Conservation (phyloP, 139 green algal species). For the Haematococcus sp. region DNA sequence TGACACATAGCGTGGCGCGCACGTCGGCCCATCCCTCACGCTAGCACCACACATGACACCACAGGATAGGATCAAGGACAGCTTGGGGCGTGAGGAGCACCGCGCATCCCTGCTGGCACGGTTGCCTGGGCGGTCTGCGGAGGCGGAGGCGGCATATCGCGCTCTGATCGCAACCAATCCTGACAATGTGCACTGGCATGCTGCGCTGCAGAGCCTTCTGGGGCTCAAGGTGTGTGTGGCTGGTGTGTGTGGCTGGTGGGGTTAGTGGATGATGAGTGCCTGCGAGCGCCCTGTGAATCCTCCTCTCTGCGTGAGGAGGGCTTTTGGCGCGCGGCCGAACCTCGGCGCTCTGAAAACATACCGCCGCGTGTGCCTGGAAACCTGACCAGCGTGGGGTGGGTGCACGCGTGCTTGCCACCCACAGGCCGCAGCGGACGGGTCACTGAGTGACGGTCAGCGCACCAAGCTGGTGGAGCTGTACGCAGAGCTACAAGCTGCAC, state of each 20-base stretch:
- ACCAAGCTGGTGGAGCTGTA: slow-evolving; percentile 70
- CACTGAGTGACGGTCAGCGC: slow-evolving; percentile 41
- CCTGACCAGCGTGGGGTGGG: too few species aligned
- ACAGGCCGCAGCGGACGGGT: background rate
- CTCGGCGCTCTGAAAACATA: too few species aligned
- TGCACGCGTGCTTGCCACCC: too few species aligned
- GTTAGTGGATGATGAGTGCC: too few species aligned
- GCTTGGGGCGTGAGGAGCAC: slow-evolving; percentile 61
- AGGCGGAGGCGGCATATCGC: slow-evolving; percentile 72
- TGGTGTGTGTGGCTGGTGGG: background rate
- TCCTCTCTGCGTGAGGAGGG: too few species aligned
- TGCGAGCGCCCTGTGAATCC: too few species aligned
- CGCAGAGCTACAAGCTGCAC: slow-evolving; percentile 56
- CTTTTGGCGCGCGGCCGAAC: too few species aligned
- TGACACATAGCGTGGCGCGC: too few species aligned
- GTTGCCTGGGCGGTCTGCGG: slow-evolving; percentile 26
- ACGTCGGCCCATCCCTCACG: too few species aligned
- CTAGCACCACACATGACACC: too few species aligned
- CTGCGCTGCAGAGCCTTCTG: slow-evolving; percentile 58
- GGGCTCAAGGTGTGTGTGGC: slow-evolving; percentile 32
- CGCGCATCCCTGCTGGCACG: slow-evolving; percentile 62
- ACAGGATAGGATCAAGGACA: slow-evolving; percentile 77
- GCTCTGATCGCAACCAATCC: slow-evolving; percentile 70
- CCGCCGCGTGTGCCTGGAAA: too few species aligned
- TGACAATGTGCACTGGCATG: slow-evolving; percentile 80